Conservation (phyloP, 352 stramenopile species). For the Phytophthora pseudosyringae region DNA sequence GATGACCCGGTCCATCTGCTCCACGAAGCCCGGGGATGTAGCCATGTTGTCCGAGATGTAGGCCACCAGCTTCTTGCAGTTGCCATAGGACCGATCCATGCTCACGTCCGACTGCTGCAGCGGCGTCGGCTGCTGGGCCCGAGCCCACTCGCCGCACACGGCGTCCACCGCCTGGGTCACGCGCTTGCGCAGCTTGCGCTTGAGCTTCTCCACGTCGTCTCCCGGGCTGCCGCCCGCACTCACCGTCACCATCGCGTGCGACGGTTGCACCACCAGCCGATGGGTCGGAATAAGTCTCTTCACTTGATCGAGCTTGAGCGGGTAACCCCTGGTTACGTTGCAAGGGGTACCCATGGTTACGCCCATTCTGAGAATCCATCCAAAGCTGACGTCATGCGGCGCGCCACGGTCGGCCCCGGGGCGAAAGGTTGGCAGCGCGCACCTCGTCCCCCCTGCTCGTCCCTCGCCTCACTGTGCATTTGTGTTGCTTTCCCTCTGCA, state of each 20-base stretch:
- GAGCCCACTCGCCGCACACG: slow-evolving; percentile 48
- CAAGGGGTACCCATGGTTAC: slow-evolving; percentile 1
- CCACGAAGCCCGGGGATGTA: slow-evolving; percentile 56
- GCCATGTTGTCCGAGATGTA: slow-evolving; percentile 69
- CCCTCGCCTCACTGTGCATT: background rate
- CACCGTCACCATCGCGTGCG: slow-evolving; percentile 6
- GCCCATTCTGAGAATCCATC: slow-evolving; percentile 26
- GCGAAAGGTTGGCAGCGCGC: slow-evolving; percentile 25
- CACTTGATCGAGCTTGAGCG: background rate
- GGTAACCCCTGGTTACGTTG: background rate
- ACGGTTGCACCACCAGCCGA: slow-evolving; percentile 8
- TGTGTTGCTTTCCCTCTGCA: slow-evolving; percentile 5
- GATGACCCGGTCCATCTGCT: slow-evolving; percentile 77
- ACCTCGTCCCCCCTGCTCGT: background rate
- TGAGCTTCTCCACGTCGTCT: slow-evolving; percentile 23
- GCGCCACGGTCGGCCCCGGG: slow-evolving; percentile 24
- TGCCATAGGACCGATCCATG: slow-evolving; percentile 56
- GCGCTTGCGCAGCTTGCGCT: slow-evolving; percentile 36
- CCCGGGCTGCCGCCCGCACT: background rate
- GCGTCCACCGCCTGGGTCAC: slow-evolving; percentile 53
- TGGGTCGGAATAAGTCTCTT: background rate
- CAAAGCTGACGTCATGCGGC: slow-evolving; percentile 39
- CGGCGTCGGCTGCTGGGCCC: slow-evolving; percentile 19
- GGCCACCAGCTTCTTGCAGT: slow-evolving; percentile 53
- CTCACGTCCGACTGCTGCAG: slow-evolving; percentile 21